These are phyloP conservation scores for Spizellomyces punctatus DNA, from an alignment of 192 early-diverging fungal species.

Conservation along the genomic window DNA sequence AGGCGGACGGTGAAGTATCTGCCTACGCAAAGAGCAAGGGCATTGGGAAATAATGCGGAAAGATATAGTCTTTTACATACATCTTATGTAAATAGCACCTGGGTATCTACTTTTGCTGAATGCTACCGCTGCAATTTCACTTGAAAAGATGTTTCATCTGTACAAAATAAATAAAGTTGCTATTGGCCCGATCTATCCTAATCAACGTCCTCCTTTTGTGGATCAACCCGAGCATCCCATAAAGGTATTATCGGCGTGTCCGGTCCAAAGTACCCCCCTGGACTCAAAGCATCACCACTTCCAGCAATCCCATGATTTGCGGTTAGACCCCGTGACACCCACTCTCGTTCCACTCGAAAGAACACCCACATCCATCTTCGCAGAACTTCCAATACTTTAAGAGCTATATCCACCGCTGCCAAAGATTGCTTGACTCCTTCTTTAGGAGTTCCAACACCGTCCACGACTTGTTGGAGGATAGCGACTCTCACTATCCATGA, in stretches of 20 bases:
- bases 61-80: too few species aligned
- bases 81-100: too few species aligned
- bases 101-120: too few species aligned
- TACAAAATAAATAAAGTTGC: too few species aligned
- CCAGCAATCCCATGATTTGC: neutral
- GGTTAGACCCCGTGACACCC: constrained; percentile 41
- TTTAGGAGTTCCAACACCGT: constrained; percentile 34
- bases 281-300: neutral
- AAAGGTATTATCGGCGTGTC: neutral
- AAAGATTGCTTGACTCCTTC: constrained; percentile 65
- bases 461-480: constrained; percentile 16
- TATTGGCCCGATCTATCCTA: too few species aligned
- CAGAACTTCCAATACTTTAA: constrained; percentile 81
- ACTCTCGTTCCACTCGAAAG: constrained; percentile 85
- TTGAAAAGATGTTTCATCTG: too few species aligned
- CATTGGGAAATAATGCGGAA: constrained; percentile 10
- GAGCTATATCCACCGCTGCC: constrained; percentile 70
- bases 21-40: constrained; percentile 39
- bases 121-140: too few species aligned
- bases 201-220: too few species aligned
- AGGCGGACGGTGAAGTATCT: constrained; percentile 62
- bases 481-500: constrained; percentile 80
- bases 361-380: constrained; percentile 95
- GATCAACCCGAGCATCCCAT: too few species aligned
- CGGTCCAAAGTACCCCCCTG: neutral